Evolutionary conservation across 768 basidiomycete species (phyloP).

Genomic region (Mycena maculata): DNA sequence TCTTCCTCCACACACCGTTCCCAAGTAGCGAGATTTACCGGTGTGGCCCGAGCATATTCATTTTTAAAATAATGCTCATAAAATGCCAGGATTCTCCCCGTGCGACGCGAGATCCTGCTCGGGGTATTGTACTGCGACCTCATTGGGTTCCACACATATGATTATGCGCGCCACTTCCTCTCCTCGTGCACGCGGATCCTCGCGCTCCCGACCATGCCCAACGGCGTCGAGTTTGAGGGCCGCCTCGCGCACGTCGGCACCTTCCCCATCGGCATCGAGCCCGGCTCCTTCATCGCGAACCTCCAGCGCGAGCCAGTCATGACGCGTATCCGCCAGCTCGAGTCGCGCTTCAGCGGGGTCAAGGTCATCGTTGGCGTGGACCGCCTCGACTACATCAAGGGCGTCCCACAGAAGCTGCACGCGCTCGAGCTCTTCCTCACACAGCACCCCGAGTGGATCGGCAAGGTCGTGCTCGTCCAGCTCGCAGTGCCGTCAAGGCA

Average conservation of each 20-base stretch:
- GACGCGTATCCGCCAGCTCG: conserved; percentile 81
- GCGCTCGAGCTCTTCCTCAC: conserved; percentile 96
- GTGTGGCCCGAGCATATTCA: conserved; percentile 58
- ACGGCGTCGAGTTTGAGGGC: conserved; percentile 96
- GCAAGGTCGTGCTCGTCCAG: conserved; percentile 97
- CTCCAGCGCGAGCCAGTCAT: conserved; percentile 84
- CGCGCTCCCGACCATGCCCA: conserved; percentile 95
- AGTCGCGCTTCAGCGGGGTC: conserved; percentile 91
- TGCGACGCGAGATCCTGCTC: conserved; percentile 96
- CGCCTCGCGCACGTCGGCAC: conserved; percentile 97
- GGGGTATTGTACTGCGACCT: conserved; percentile 96
- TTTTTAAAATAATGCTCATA: no score
- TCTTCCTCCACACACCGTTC: conserved; percentile 98
- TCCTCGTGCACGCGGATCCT: conserved; percentile 98
- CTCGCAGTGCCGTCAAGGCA: conserved; percentile 97
- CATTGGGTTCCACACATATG: conserved; percentile 99
- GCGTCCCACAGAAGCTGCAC: conserved; percentile 97
- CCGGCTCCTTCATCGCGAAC: conserved; percentile 91
- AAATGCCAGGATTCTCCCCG: conserved; percentile 85
- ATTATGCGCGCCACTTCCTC: conserved; percentile 99
- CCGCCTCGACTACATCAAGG: conserved; percentile 99
- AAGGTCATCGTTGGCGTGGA: conserved; percentile 99
- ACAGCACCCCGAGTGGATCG: conserved; percentile 99
- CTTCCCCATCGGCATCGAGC: conserved; percentile 99
- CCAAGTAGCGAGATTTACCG: conserved; percentile 97